Percentiles rank a stretch among this genome's conserved stretches.
Conservation (phyloP, 1,284 basidiomycete genomes). For the Sanghuangporus weigelae region DNA sequence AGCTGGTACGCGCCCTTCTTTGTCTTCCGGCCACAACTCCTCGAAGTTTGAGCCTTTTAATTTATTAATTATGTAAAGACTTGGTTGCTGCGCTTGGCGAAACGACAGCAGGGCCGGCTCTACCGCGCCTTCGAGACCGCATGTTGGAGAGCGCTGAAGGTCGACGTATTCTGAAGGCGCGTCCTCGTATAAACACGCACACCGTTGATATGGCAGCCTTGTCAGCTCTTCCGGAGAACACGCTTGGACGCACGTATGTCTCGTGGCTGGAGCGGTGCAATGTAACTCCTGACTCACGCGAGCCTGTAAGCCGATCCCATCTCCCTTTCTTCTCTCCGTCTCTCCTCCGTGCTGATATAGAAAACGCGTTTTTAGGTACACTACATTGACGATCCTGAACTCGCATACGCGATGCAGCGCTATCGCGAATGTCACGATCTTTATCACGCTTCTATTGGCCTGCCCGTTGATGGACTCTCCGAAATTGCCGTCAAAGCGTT, state of each 20-base stretch:
- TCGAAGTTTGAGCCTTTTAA: neutral
- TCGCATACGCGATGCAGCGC: conserved; percentile 96
- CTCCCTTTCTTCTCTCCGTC: conserved; percentile 12
- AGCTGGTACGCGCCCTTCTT: conserved; percentile 57
- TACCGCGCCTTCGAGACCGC: conserved; percentile 73
- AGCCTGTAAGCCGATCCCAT: conserved; percentile 55
- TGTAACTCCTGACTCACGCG: conserved; percentile 94
- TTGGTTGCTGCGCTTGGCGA: conserved; percentile 93
- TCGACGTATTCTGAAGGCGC: conserved; percentile 74
- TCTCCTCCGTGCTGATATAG: neutral
- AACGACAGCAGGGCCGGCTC: conserved; percentile 78
- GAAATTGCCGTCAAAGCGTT: conserved; percentile 97
- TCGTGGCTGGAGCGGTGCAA: conserved; percentile 89
- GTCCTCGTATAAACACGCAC: conserved; percentile 76
- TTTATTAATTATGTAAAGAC: conserved; percentile 42
- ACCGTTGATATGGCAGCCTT: conserved; percentile 75
- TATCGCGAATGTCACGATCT: conserved; percentile 98
- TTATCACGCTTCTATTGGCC: conserved; percentile 85
- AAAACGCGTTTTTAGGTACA: conserved; percentile 56
- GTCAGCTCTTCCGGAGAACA: conserved; percentile 66
- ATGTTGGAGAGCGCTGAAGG: conserved; percentile 84
- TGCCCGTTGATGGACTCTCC: conserved; percentile 87
- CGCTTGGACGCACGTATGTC: conserved; percentile 84
- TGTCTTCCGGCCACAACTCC: neutral
- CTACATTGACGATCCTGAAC: conserved; percentile 89